Percentiles rank a stretch among this genome's conserved stretches.
phyloP scores from a whole-genome alignment of 2,329 filamentous ascomycete species.

The Allantophomopsis lycopodina region DNA sequence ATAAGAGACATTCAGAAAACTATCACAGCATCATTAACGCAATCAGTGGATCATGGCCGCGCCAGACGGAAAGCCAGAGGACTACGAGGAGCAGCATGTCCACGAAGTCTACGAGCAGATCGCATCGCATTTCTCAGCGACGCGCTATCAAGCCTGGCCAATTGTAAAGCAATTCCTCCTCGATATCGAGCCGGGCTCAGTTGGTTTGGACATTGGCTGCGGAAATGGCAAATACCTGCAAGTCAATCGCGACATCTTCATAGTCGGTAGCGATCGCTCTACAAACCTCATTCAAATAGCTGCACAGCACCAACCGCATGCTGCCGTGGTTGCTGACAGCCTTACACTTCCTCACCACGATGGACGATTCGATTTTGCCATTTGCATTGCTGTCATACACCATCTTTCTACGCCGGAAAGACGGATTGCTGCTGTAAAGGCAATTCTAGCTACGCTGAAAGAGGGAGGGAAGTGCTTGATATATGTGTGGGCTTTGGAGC shows the following conservation, averaged over 20 bases:
- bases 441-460: constrained; percentile 54
- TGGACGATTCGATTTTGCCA: constrained; percentile 68
- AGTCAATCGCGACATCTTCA: constrained; percentile 64
- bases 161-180: constrained; percentile 70
- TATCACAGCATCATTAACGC: no score
- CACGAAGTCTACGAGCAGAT: constrained; percentile 86
- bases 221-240: constrained; percentile 93
- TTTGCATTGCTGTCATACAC: constrained; percentile 89
- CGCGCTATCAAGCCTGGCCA: constrained; percentile 79
- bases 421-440: constrained; percentile 56
- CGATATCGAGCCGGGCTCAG: constrained; percentile 48
- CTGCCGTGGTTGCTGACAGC: constrained; percentile 68
- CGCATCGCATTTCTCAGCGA: constrained; percentile 71
- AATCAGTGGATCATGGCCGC: no score
- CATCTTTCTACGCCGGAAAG: constrained; percentile 72
- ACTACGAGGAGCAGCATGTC: constrained; percentile 78
- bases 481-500: constrained; percentile 94
- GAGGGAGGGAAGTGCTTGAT: constrained; percentile 56
- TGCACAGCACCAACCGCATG: constrained; percentile 34
- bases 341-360: constrained; percentile 67
- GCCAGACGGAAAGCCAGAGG: constrained; percentile 17
- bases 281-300: constrained; percentile 38
- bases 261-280: constrained; percentile 77
- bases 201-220: constrained; percentile 87
- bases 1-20: no score